Percentiles rank a stretch among this genome's conserved stretches.
Evolutionary conservation across 2,329 filamentous ascomycete genomes (phyloP).

Genomic region (Dactylonectria macrodidyma): DNA sequence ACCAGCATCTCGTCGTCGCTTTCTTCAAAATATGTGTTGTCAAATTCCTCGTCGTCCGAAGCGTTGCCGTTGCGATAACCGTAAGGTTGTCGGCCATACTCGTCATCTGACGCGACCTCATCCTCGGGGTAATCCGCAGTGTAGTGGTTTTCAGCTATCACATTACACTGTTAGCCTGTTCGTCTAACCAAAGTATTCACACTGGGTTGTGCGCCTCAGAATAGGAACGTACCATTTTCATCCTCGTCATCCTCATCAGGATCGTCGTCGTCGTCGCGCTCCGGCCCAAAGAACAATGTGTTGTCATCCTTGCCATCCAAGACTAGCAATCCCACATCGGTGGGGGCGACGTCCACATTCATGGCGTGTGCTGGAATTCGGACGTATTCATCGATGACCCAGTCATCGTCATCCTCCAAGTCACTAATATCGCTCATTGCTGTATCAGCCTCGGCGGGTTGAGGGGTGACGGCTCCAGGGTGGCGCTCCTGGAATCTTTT

Average conservation of each 20-base stretch:
- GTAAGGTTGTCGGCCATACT: slow-evolving; percentile 68
- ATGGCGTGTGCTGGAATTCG: slow-evolving; percentile 70
- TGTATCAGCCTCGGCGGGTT: slow-evolving; percentile 49
- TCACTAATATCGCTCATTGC: slow-evolving; percentile 58
- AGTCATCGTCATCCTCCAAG: slow-evolving; percentile 66
- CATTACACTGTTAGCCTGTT: slow-evolving; percentile 34
- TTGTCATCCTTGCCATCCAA: slow-evolving; percentile 72
- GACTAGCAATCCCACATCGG: slow-evolving; percentile 70
- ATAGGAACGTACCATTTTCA: slow-evolving; percentile 69
- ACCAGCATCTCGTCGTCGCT: slow-evolving; percentile 57
- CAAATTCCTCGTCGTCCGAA: slow-evolving; percentile 70
- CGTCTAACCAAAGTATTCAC: slow-evolving; percentile 4
- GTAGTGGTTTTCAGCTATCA: slow-evolving; percentile 81
- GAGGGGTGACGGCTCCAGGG: slow-evolving; percentile 54
- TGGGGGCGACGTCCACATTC: slow-evolving; percentile 61
- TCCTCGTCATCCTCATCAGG: slow-evolving; percentile 73
- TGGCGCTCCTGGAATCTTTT: slow-evolving; percentile 71
- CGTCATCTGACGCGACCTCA: slow-evolving; percentile 78
- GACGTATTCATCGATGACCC: slow-evolving; percentile 76
- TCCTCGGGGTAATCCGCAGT: slow-evolving; percentile 86
- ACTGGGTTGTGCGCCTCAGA: slow-evolving; percentile 14
- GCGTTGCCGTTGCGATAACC: slow-evolving; percentile 67
- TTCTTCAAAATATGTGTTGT: slow-evolving; percentile 56
- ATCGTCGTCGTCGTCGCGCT: slow-evolving; percentile 74
- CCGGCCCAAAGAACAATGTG: slow-evolving; percentile 72